These are phyloP conservation scores for Syncephalastrum racemosum DNA, from an alignment of 371 early-diverging fungal genomes.

Conservation along the genomic window DNA sequence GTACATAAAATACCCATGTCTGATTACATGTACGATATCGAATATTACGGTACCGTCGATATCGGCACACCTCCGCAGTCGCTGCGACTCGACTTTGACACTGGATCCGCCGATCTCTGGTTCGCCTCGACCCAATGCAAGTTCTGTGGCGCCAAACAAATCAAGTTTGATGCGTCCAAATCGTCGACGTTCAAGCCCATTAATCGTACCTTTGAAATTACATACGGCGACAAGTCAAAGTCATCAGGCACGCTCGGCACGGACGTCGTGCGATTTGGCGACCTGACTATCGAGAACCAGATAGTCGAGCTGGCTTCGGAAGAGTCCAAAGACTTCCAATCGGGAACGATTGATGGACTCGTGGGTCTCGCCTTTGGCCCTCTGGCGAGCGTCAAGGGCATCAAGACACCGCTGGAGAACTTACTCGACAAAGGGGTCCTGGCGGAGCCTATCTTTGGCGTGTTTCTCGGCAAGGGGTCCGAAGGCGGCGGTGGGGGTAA, in stretches of 20 bases:
- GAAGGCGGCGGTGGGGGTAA: slow-evolving; percentile 35
- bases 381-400: slow-evolving; percentile 30
- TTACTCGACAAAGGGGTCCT: slow-evolving; percentile 20
- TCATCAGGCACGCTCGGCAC: slow-evolving; percentile 40
- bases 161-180: slow-evolving; percentile 30
- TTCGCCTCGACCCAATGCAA: slow-evolving; percentile 21
- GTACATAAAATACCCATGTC: neutral
- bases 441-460: slow-evolving; percentile 26
- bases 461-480: slow-evolving; percentile 24
- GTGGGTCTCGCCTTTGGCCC: slow-evolving; percentile 43
- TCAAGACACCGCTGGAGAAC: slow-evolving; percentile 34
- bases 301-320: slow-evolving; percentile 37
- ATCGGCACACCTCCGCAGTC: slow-evolving; percentile 80
- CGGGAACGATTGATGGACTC: slow-evolving; percentile 36
- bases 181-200: slow-evolving; percentile 41
- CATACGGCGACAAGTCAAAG: slow-evolving; percentile 43
- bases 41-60: slow-evolving; percentile 78
- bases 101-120: slow-evolving; percentile 68
- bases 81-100: slow-evolving; percentile 84
- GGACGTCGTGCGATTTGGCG: slow-evolving; percentile 46
- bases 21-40: slow-evolving; percentile 24
- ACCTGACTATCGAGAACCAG: slow-evolving; percentile 32
- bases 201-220: slow-evolving; percentile 36
- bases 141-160: slow-evolving; percentile 20
- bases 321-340: slow-evolving; percentile 29